A percentile compares a stretch with the other conserved stretches of the same genome.
Conservation (phyloP, 1,284 basidiomycete species). For the Kalmanozyma brasiliensis region DNA sequence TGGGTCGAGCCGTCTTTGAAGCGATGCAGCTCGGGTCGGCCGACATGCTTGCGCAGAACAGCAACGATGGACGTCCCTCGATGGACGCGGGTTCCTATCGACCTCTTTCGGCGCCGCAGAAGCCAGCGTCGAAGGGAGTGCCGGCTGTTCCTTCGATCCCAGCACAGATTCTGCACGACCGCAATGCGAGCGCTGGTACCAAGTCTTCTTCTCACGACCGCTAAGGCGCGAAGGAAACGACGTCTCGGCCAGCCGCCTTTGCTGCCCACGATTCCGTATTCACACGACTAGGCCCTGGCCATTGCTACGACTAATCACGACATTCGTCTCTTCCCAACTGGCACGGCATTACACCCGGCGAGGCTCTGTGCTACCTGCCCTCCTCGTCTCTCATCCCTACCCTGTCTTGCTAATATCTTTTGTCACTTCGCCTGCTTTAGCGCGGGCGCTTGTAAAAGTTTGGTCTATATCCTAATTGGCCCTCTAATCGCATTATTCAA, state of each 20-base stretch:
- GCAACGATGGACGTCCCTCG: conserved; percentile 36
- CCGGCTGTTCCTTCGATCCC: conserved; percentile 15
- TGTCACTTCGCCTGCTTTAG: conserved; percentile 7
- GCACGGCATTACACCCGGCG: not conserved
- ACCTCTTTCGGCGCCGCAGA: conserved; percentile 7
- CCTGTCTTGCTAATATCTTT: conserved; percentile 39
- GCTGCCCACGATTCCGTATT: too few relatives aligned
- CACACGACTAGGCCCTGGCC: not conserved
- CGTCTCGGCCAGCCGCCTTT: too few relatives aligned
- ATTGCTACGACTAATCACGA: conserved; percentile 8
- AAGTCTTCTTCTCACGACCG: conserved; percentile 1
- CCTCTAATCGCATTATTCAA: conserved; percentile 44
- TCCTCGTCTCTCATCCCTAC: not conserved
- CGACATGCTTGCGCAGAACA: conserved; percentile 36
- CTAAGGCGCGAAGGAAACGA: conserved; percentile 4
- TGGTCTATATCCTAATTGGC: conserved; percentile 16
- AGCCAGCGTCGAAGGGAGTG: conserved; percentile 6
- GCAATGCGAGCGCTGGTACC: conserved; percentile 13
- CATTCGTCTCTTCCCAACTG: not conserved
- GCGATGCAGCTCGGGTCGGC: conserved; percentile 55
- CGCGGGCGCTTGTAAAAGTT: conserved; percentile 12
- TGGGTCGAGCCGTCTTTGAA: conserved; percentile 55
- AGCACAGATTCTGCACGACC: conserved; percentile 4
- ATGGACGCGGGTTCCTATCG: conserved; percentile 22
- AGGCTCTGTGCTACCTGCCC: not conserved